Evolutionary conservation across 2,329 filamentous ascomycete species (phyloP).

Genomic region (Aspergillus fijiensis): DNA sequence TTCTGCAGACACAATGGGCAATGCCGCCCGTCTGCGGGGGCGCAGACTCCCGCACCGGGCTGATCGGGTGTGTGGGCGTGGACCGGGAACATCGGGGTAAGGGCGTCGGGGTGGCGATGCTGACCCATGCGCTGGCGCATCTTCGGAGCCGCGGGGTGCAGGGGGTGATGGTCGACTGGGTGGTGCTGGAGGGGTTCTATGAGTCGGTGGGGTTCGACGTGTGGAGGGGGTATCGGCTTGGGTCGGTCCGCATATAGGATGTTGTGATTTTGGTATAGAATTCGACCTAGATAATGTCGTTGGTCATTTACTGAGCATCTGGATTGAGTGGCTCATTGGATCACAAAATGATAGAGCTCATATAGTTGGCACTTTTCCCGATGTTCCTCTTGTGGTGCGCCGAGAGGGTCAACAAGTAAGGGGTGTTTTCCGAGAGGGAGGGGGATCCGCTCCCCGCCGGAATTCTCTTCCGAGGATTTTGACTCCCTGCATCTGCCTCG

Average conservation of each 20-base stretch:
- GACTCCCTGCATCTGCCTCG: not conserved
- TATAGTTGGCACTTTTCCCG: no score
- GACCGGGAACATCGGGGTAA: constrained; percentile 38
- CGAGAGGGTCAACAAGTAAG: no score
- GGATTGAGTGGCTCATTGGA: no score
- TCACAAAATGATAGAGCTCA: not conserved
- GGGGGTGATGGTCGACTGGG: constrained; percentile 48
- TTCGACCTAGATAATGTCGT: no score
- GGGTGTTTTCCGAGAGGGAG: not conserved
- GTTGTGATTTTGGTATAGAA: not conserved
- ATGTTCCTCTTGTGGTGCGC: no score
- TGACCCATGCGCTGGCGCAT: constrained; percentile 46
- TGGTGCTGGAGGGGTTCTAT: constrained; percentile 46
- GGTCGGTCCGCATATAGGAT: constrained; percentile 9
- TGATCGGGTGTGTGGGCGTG: constrained; percentile 49
- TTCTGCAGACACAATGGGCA: constrained; percentile 39
- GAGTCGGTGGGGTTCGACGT: constrained; percentile 45
- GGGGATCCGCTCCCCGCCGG: not conserved
- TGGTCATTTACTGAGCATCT: no score
- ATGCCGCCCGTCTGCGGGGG: constrained; percentile 39
- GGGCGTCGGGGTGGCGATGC: constrained; percentile 44
- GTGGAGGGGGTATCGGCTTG: constrained; percentile 42
- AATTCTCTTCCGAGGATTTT: not conserved
- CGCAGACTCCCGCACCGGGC: constrained; percentile 38
- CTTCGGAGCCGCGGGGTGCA: constrained; percentile 44